Evolutionary conservation across 192 early-diverging fungal genomes (phyloP).

Genomic region (Lunasporangiospora selenospora): DNA sequence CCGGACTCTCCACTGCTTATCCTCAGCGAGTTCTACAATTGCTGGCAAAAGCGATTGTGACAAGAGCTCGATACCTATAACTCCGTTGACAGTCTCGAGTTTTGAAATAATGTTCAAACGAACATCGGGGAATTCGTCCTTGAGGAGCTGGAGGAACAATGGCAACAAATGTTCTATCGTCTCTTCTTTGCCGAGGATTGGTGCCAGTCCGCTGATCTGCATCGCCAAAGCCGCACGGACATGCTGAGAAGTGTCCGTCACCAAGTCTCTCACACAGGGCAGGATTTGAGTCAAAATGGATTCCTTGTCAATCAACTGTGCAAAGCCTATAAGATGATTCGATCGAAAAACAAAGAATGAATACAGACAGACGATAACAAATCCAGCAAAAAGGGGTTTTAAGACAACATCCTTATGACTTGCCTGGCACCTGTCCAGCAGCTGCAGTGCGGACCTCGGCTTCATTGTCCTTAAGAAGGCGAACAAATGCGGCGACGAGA

Average conservation of each 20-base stretch:
- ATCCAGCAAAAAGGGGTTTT: no score
- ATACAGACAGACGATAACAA: no score
- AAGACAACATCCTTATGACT: no score
- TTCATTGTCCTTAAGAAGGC: slow-evolving; percentile 93
- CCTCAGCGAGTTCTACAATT: slow-evolving; percentile 98
- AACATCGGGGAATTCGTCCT: slow-evolving; percentile 98
- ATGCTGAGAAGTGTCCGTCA: slow-evolving; percentile 95
- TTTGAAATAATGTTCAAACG: slow-evolving; percentile 99
- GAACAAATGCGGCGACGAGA: slow-evolving; percentile 84
- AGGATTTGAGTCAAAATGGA: slow-evolving; percentile 81
- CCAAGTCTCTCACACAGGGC: slow-evolving; percentile 93
- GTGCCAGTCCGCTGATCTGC: slow-evolving; percentile 95
- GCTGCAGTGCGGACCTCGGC: slow-evolving; percentile 97
- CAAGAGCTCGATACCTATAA: slow-evolving; percentile 97
- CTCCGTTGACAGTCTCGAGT: slow-evolving; percentile 93
- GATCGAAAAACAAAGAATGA: no score
- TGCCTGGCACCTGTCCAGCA: slow-evolving; percentile 89
- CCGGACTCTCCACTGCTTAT: slow-evolving; percentile 99
- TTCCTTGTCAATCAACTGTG: slow-evolving; percentile 78
- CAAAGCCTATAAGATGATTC: slow-evolving; percentile 56
- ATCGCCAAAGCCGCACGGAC: slow-evolving; percentile 96
- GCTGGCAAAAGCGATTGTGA: slow-evolving; percentile 98
- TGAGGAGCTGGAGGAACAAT: slow-evolving; percentile 93
- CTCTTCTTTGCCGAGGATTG: slow-evolving; percentile 92
- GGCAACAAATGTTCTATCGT: slow-evolving; percentile 95